Base-by-base conservation (phyloP, 2,329 filamentous ascomycete species). In the Alternaria brassicae region DNA sequence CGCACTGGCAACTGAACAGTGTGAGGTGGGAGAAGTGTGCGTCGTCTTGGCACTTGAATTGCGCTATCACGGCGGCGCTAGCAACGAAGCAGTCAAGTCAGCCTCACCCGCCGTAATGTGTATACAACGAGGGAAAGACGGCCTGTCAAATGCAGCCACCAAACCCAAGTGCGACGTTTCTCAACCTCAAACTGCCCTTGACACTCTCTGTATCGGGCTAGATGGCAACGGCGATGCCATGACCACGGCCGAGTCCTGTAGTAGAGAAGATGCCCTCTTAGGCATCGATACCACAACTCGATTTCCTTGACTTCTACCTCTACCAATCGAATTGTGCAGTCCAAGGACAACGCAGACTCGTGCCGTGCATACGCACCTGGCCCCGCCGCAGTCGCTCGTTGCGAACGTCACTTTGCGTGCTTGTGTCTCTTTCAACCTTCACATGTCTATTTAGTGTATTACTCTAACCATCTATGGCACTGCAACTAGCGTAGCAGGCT, bases 111-210 rank as follows among this genome's bases (percentile, higher is more conserved):
- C 12, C 27, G 21, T 23, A 28, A 50, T 37, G 44, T 37, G 39
- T 34, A n/a, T 28, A 51, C 30, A 23, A 13, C n/a, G 37, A 30
- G 40, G 44, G 17, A n/a, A 34, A 37, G 42, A 51, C 32, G 32
- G 23, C 27, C 45, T 59, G 53, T 59, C 56, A 56, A 50, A 44
- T 13, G 37, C 48, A 59, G 30, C 55, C 39, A 56, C 21, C n/a
- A 45, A 27, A 25, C 37, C 44, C 56, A 59, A 50, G 52, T 59
- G 40, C 34, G 53, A 59, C 52, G 56, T 59, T 59, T 25, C 56
- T 9, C 34, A 10, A 27, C 25, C 30, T 25, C 39, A 27, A 21
- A 34, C 13, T 30, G 32, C 12, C 39, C 15, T 56, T 17, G 30
- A 41, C 19, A 40, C 10, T 12, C 28, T 12, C 21, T 30, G 25